phyloP scores from a whole-genome alignment of 1,139 yeast genomes.

The Saccharomyces hybrid region DNA sequence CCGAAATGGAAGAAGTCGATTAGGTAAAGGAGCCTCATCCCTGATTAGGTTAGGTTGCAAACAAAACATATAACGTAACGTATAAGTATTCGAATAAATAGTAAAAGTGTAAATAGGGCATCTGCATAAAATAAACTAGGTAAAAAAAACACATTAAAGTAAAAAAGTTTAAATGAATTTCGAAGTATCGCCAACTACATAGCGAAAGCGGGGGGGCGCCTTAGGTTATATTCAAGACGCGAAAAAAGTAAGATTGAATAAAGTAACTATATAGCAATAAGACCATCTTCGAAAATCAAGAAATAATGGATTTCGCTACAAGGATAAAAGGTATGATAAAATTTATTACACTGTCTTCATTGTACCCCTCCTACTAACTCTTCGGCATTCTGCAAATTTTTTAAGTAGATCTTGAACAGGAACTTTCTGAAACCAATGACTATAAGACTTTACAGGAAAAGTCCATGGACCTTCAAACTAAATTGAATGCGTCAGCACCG shows the following conservation, averaged over 20 bases:
- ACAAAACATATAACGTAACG: neutral
- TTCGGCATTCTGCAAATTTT: neutral
- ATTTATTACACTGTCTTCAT: neutral
- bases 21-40: slow-evolving; percentile 34
- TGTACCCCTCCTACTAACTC: neutral
- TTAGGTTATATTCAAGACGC: neutral
- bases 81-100: neutral
- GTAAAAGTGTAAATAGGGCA: neutral
- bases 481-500: slow-evolving; percentile 11
- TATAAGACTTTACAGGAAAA: neutral
- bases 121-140: too few species aligned
- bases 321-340: neutral
- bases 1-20: slow-evolving; percentile 99
- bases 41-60: neutral
- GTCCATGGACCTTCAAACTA: slow-evolving; percentile 9
- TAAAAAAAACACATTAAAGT: neutral
- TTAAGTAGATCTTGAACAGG: neutral
- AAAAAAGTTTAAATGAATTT: neutral
- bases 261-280: neutral
- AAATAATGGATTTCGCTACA: neutral
- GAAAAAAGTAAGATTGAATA: neutral
- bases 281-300: neutral
- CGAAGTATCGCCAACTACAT: too few species aligned
- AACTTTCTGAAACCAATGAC: slow-evolving; percentile 6
- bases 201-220: neutral